A percentile compares a stretch with the other conserved stretches of the same genome.
These are phyloP conservation scores for Phytophthora hibernalis DNA, from an alignment of 352 stramenopile genomes.

Conservation along the genomic window DNA sequence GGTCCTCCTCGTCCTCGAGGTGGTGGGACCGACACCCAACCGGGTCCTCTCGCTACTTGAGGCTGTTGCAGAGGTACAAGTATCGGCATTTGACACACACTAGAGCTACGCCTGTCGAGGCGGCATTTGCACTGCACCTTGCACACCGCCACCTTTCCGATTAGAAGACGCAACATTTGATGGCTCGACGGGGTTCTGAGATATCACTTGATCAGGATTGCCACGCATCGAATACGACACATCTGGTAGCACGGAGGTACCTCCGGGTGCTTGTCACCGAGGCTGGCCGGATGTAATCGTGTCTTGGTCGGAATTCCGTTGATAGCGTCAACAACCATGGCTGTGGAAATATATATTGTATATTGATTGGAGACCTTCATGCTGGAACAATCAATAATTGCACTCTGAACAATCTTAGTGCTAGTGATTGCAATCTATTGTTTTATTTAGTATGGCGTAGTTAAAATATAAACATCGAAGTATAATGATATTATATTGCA, in stretches of 20 bases:
- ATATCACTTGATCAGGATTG: too few species aligned
- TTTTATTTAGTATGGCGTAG: too few species aligned
- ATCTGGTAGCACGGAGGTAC: slow-evolving; percentile 34
- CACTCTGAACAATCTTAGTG: too few species aligned
- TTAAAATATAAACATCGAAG: too few species aligned
- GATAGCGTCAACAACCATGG: slow-evolving; percentile 10
- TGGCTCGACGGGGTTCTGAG: slow-evolving; percentile 14
- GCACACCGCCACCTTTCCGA: slow-evolving; percentile 12
- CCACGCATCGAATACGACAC: slow-evolving; percentile 46
- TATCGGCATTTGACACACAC: slow-evolving; percentile 6
- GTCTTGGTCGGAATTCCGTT: slow-evolving; percentile 25
- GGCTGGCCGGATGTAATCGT: slow-evolving; percentile 30
- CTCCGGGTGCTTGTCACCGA: slow-evolving; percentile 31
- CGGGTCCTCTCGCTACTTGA: slow-evolving; percentile 38
- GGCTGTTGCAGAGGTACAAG: slow-evolving; percentile 30
- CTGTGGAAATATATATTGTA: too few species aligned
- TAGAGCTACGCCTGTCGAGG: slow-evolving; percentile 16
- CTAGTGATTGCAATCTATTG: too few species aligned
- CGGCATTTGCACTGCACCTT: slow-evolving; percentile 5
- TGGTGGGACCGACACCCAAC: slow-evolving; percentile 27
- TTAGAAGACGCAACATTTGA: neutral
- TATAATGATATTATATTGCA: too few species aligned
- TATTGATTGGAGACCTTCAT: too few species aligned
- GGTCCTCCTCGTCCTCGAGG: slow-evolving; percentile 34
- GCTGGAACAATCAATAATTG: too few species aligned